phyloP scores from a whole-genome alignment of 1,284 basidiomycete species.

The Coniferiporia sulphurascens region DNA sequence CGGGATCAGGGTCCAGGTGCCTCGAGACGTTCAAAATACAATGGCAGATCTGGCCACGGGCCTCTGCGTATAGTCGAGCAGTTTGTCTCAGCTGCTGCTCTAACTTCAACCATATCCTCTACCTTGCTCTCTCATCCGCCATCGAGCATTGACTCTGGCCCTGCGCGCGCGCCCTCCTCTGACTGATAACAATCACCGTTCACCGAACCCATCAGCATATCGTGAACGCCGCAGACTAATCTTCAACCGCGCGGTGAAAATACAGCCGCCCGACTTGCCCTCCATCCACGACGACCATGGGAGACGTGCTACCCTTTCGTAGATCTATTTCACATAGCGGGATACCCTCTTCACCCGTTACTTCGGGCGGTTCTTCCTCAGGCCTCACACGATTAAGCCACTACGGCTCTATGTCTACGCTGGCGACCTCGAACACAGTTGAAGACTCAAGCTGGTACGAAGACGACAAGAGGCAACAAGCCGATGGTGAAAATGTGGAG shows the following conservation, averaged over 20 bases:
- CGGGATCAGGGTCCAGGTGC: too few species aligned
- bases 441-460: conserved; percentile 14
- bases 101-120: not conserved
- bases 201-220: conserved; percentile 4
- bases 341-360: conserved; percentile 11
- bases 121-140: not conserved
- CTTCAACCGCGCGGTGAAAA: not conserved
- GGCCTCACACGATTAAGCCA: conserved; percentile 10
- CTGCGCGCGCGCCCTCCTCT: not conserved
- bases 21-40: too few species aligned
- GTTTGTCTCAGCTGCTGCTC: too few species aligned
- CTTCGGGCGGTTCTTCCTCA: conserved; percentile 16
- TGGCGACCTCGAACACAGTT: conserved; percentile 15
- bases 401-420: conserved; percentile 17
- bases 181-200: not conserved
- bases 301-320: conserved; percentile 3
- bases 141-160: not conserved
- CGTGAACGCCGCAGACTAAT: too few species aligned
- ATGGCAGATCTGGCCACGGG: too few species aligned
- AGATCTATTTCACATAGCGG: conserved; percentile 1
- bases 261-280: not conserved
- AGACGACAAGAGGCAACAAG: conserved; percentile 6
- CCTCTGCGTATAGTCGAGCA: too few species aligned
- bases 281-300: conserved; percentile 1
- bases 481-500: not conserved